These are phyloP conservation scores for Metarhizium brunneum DNA, from an alignment of 2,329 filamentous ascomycete genomes.

Conservation along the genomic window DNA sequence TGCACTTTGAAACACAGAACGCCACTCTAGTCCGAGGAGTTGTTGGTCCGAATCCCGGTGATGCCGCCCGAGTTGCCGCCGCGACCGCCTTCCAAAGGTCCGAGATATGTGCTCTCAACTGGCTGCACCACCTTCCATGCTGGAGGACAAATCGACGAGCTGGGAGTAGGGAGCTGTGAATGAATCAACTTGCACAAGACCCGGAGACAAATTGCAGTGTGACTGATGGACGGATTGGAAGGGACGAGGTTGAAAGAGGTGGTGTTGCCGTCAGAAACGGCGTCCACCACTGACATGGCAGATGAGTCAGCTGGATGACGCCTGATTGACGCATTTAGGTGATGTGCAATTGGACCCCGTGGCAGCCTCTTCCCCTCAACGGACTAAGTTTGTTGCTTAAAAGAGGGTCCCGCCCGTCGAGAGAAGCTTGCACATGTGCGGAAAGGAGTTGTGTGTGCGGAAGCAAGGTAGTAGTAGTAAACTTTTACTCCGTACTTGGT, in stretches of 20 bases:
- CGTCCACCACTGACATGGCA: not conserved
- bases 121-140: not conserved
- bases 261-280: no score
- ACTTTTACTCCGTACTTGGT: no score
- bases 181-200: not conserved
- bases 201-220: not conserved
- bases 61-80: not conserved
- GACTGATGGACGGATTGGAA: not conserved
- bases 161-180: not conserved
- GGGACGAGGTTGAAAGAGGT: not conserved
- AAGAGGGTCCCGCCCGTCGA: not conserved
- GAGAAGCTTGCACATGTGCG: no score
- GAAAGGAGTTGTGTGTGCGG: no score
- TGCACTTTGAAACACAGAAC: constrained; percentile 4
- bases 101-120: not conserved
- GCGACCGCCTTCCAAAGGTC: not conserved
- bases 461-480: no score
- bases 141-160: not conserved
- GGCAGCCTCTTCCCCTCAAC: not conserved
- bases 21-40: not conserved
- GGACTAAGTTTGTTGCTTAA: not conserved
- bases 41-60: not conserved
- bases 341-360: no score
- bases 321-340: no score
- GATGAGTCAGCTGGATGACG: not conserved